A percentile compares a stretch with the other conserved stretches of the same genome.
phyloP scores from a whole-genome alignment of 2,329 filamentous ascomycete species.

The Xylogone sp. region DNA sequence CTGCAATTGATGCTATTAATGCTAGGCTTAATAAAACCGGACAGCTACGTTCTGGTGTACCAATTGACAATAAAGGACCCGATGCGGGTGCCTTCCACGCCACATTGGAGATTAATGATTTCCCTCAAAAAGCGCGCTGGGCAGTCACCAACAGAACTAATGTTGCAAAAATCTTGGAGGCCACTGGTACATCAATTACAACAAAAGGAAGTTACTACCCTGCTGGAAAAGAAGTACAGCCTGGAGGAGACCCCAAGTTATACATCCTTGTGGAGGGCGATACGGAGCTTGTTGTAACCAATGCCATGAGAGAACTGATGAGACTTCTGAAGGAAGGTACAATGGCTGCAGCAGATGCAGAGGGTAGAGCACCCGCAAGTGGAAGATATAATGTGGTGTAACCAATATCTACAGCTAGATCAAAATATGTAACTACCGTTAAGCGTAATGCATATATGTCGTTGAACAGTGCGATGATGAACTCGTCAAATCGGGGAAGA shows the following conservation, averaged over 20 bases:
- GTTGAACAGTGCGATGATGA: background rate
- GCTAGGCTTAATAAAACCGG: slow-evolving; percentile 84
- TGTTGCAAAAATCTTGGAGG: slow-evolving; percentile 94
- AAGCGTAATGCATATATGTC: background rate
- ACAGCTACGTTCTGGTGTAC: slow-evolving; percentile 84
- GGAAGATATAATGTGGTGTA: slow-evolving; percentile 85
- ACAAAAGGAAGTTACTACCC: slow-evolving; percentile 93
- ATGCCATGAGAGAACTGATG: slow-evolving; percentile 87
- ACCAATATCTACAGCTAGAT: slow-evolving; percentile 11
- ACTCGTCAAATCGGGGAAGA: background rate
- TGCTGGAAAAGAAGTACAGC: slow-evolving; percentile 72
- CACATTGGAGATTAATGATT: slow-evolving; percentile 98
- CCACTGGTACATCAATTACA: slow-evolving; percentile 92
- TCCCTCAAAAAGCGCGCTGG: slow-evolving; percentile 97
- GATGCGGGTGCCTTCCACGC: slow-evolving; percentile 96
- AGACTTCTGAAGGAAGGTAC: slow-evolving; percentile 86
- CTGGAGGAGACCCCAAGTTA: slow-evolving; percentile 81
- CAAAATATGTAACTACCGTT: background rate
- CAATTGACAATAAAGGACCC: slow-evolving; percentile 97
- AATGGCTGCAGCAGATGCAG: slow-evolving; percentile 82
- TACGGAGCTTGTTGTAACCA: slow-evolving; percentile 86
- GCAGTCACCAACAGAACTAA: slow-evolving; percentile 98
- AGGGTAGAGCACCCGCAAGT: slow-evolving; percentile 71
- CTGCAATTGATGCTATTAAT: slow-evolving; percentile 87
- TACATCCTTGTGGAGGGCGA: slow-evolving; percentile 98